Conservation (phyloP, 78 protist genomes). For the Creolimax fragrantissima region DNA sequence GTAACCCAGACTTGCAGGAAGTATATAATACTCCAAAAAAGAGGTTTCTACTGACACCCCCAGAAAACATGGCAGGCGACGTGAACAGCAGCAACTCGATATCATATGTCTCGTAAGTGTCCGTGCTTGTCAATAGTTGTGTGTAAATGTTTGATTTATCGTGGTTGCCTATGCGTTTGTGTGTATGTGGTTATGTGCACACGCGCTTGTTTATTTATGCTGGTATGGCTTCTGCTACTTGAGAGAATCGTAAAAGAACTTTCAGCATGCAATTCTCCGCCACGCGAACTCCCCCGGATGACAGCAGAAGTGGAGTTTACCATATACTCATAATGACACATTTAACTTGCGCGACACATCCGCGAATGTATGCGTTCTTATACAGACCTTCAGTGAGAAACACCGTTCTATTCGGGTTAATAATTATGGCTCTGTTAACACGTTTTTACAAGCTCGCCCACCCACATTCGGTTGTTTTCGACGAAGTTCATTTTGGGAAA, state of each 20-base stretch:
- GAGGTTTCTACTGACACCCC: not conserved
- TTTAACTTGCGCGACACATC: not conserved
- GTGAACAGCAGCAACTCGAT: no score
- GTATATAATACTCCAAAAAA: not conserved
- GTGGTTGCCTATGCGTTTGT: not conserved
- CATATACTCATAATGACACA: not conserved
- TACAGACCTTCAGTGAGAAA: not conserved
- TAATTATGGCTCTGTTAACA: not conserved
- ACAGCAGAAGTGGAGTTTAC: not conserved
- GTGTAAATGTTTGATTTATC: not conserved
- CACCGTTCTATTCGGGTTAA: not conserved
- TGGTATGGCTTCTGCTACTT: not conserved
- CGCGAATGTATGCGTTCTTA: not conserved
- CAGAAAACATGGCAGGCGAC: no score
- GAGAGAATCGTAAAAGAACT: not conserved
- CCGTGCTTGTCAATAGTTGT: not conserved
- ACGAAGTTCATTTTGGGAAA: slow-evolving; percentile 32
- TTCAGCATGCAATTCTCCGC: not conserved
- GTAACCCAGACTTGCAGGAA: not conserved
- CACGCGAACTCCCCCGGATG: not conserved
- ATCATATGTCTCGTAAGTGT: not conserved
- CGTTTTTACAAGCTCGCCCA: not conserved
- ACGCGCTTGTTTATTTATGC: not conserved
- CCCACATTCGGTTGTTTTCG: slow-evolving; percentile 8
- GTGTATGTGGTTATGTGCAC: not conserved